Percentiles rank a stretch among this genome's conserved stretches.
Conservation (phyloP, 2,329 filamentous ascomycete species). For the Pseudogymnoascus sp. region DNA sequence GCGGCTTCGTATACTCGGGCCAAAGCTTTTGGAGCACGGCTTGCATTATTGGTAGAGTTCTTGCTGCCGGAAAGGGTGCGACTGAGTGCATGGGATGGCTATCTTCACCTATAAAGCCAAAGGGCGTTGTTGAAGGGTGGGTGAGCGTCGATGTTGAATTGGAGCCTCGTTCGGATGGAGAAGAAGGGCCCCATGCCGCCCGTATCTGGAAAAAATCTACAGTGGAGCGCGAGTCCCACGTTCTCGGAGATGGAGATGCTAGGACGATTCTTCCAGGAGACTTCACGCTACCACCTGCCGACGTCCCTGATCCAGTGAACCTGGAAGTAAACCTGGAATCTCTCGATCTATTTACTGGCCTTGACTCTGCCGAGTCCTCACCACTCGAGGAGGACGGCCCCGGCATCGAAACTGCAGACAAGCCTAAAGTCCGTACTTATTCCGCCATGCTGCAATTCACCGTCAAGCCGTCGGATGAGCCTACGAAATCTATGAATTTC, state of each 20-base stretch:
- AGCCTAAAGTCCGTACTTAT: conserved; percentile 22
- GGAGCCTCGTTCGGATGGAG: conserved; percentile 39
- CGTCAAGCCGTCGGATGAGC: conserved; percentile 16
- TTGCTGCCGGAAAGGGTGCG: conserved; percentile 54
- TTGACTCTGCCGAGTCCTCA: not conserved
- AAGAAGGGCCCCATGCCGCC: conserved; percentile 44
- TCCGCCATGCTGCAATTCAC: conserved; percentile 27
- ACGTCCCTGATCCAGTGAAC: conserved; percentile 38
- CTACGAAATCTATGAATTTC: conserved; percentile 23
- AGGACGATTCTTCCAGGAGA: conserved; percentile 50
- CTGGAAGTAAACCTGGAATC: conserved; percentile 43
- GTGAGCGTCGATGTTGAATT: conserved; percentile 49
- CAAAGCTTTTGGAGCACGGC: conserved; percentile 64
- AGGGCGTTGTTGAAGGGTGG: conserved; percentile 47
- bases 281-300: conserved; percentile 54
- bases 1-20: conserved; percentile 54
- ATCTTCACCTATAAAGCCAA: conserved; percentile 50
- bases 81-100: conserved; percentile 63
- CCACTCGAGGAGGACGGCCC: conserved; percentile 12
- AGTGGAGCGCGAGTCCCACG: conserved; percentile 52
- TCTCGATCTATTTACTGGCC: conserved; percentile 38
- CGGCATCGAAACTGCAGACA: conserved; percentile 12
- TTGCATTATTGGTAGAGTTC: conserved; percentile 56
- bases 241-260: conserved; percentile 50
- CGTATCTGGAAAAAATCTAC: conserved; percentile 53